Base-by-base conservation (phyloP, 2,329 filamentous ascomycete species). In the Sporothrix dimorphospora region DNA sequence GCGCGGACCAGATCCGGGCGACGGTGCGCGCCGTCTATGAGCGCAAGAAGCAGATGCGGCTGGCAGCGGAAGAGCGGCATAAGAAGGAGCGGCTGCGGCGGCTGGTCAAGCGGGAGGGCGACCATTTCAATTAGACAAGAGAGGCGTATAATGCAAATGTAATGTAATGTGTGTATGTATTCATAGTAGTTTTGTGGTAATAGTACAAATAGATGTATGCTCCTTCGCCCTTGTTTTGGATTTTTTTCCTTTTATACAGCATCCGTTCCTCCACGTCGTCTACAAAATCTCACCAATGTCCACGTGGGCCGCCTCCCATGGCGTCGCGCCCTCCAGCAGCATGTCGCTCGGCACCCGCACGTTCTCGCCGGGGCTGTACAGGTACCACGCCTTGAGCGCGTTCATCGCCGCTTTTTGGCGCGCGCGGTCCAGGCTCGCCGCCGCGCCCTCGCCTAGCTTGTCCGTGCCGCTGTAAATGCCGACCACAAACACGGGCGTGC, bases 381-480 rank as follows among this genome's bases (percentile, higher is more conserved):
- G 85, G 82, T 99, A 99, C 96, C 96, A 99, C 6, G 91, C 87
- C 86, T 97, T 97, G 79, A 99, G 85, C 21, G 94, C 91, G 75
- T 92, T 91, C 78, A 97, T 94, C 49, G 93, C 90, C 24, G 96
- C 96, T 80, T 93, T 88, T 75, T 88, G 86, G 75, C 93, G 89
- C 42, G 92, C 95, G 77, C 94, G 88, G 76, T 94, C 86, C 72
- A 98, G 84, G 81, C 88, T 94, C 66, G 91, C 84, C 30, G 92
- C 96, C 24, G 90, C 87, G n/a, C 91, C 96, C 83, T 99, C 95
- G 71, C 95, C 96, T 55, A 99, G 86, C 86, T 96, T 95, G 80
- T 99, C 94, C 73, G 87, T 85, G 69, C 95, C 96, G 76, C 92
- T 97, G 84, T 92, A 99, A 74, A 99, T 94, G 72, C 95, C 96